These are phyloP conservation scores for Naganishia randhawae DNA, from an alignment of 768 basidiomycete genomes.

Conservation along the genomic window DNA sequence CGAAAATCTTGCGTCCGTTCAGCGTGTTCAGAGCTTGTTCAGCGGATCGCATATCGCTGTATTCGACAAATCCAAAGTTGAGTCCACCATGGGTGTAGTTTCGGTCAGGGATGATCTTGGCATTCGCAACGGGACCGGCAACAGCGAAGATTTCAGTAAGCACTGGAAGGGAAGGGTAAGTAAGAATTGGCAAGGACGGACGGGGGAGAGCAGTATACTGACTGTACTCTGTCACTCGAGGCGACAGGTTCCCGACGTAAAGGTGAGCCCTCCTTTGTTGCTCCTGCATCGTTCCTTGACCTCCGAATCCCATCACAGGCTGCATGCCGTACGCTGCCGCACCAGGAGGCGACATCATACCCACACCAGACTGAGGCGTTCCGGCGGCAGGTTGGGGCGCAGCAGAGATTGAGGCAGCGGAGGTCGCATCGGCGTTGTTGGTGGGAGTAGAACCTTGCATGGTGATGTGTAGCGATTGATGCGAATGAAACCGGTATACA, in stretches of 20 bases:
- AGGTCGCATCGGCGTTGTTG: neutral
- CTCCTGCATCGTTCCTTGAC: conserved; percentile 2
- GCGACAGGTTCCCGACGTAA: conserved; percentile 96
- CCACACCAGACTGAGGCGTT: neutral
- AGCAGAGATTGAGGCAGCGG: neutral
- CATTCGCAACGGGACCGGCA: conserved; percentile 86
- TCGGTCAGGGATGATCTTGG: conserved; percentile 99
- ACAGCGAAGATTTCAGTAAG: conserved; percentile 68
- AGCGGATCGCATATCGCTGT: conserved; percentile 95
- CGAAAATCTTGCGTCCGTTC: conserved; percentile 98
- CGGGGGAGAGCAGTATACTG: conserved; percentile 9
- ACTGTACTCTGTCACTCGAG: conserved; percentile 93
- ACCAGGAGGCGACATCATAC: neutral
- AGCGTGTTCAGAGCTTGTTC: conserved; percentile 98
- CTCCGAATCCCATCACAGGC: conserved; percentile 14
- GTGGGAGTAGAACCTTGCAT: neutral
- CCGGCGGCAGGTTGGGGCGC: conserved; percentile 4
- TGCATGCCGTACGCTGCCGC: conserved; percentile 8
- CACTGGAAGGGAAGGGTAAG: conserved; percentile 52
- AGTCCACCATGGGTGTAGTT: conserved; percentile 99
- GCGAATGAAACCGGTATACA: neutral
- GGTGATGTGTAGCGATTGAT: neutral
- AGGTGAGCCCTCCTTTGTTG: conserved; percentile 85
- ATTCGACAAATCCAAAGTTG: conserved; percentile 99
- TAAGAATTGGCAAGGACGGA: neutral